Evolutionary conservation across 2,329 filamentous ascomycete genomes (phyloP).

Genomic region (Hymenoscyphus salicellus): DNA sequence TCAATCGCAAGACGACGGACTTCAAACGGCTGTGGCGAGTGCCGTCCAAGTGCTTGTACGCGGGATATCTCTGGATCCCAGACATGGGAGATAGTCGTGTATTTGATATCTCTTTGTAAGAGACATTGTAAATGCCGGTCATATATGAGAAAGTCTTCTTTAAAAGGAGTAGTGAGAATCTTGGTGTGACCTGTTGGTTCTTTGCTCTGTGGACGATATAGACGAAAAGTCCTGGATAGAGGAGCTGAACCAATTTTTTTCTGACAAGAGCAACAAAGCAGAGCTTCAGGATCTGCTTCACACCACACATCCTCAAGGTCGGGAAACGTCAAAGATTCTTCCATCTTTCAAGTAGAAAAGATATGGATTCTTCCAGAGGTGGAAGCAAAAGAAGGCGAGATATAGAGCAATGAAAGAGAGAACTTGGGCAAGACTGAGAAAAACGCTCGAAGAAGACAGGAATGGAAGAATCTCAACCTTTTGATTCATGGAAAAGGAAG

Average conservation of each 20-base stretch:
- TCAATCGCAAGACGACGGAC: background rate
- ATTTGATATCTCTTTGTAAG: background rate
- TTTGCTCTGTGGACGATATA: background rate
- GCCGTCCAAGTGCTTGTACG: background rate
- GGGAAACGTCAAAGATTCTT: background rate
- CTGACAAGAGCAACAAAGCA: background rate
- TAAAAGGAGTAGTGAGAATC: background rate
- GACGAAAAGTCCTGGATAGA: background rate
- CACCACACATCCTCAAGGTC: background rate
- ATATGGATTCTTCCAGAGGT: too few species aligned
- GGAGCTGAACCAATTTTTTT: background rate
- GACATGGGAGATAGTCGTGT: background rate
- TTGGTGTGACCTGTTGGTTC: too few species aligned
- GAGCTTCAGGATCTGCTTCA: background rate
- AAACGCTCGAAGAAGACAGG: too few species aligned
- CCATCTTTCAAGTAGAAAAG: background rate
- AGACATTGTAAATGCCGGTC: background rate
- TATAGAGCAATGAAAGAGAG: too few species aligned
- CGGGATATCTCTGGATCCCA: conserved; percentile 2
- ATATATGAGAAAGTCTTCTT: background rate
- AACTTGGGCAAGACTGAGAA: too few species aligned
- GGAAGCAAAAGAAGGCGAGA: too few species aligned
- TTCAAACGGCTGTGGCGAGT: background rate
- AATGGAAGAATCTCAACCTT: too few species aligned
- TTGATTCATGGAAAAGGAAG: too few species aligned